Base-by-base conservation (phyloP, 2,329 filamentous ascomycete species). In the Diaporthe eres region DNA sequence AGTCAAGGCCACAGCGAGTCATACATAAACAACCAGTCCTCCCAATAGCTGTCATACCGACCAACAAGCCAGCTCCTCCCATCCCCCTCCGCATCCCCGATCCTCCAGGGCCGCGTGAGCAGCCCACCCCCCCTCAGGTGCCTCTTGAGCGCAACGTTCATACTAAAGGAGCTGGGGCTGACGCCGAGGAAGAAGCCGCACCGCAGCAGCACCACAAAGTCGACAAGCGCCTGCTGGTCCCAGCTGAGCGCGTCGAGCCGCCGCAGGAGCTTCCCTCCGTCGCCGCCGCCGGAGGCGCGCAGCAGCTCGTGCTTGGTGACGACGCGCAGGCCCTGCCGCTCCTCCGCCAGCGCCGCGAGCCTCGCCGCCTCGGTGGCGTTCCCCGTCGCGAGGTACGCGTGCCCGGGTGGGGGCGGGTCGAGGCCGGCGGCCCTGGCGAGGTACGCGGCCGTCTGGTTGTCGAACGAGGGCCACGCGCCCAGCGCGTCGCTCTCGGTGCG, bases 1-100 rank as follows among this genome's bases (percentile, higher is more conserved):
- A 15, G 6, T 80, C 73, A 85, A n/a, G 85, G 85, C 85, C 85
- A 87, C 78, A 87, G 80, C 6, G 85, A 84, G 72, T 87, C 85
- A 78, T 82, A 87, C 83, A 88, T 86, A 77, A 86, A 88, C 75
- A 88, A 82, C 86, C 86, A 88, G 76, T 87, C 86, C 17, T 85
- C 84, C 84, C 84, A 88, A 80, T 87, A 88, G 60, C 82, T 83
- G 7, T 86, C 83, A 58, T 86, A 88, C 31, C 83, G 83, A 0
- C 87, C 87, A 25, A 87, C 82, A 15, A 88, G 80, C 77, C 85
- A 85, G 31, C 85, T 87, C 39, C 83, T 79, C 1, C 83, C 83
- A 73, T 88, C 86, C 1, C 85, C 85, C 28, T 70, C 53, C 3
- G 85, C 84, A 3, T 82, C 83, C 15, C 84, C 85, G n/a, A 84